These are phyloP conservation scores for Fomitopsis schrenkii DNA, from an alignment of 1,284 basidiomycete genomes.

Conservation along the genomic window DNA sequence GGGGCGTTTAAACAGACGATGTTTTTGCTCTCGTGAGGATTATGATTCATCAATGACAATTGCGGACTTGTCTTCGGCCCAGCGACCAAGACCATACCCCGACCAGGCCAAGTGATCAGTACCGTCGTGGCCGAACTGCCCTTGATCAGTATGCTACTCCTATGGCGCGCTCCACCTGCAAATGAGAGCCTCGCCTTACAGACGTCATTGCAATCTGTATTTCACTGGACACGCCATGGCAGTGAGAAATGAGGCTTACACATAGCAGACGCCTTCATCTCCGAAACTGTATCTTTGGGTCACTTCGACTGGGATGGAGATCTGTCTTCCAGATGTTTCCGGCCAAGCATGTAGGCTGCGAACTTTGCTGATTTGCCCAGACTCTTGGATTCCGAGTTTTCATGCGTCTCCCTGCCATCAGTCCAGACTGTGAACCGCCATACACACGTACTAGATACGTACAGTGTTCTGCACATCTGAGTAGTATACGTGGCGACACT, in stretches of 20 bases:
- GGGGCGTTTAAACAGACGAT: neutral
- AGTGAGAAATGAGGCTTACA: neutral
- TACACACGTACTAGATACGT: neutral
- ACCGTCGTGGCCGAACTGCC: neutral
- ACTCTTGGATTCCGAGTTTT: neutral
- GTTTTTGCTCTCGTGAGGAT: neutral
- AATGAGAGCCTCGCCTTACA: neutral
- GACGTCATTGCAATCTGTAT: neutral
- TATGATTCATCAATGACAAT: neutral
- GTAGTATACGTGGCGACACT: no score
- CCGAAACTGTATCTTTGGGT: neutral
- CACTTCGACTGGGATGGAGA: neutral
- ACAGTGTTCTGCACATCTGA: no score
- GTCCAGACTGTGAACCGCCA: no score
- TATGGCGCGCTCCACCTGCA: neutral
- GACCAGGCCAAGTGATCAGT: neutral
- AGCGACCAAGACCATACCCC: neutral
- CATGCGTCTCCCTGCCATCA: no score
- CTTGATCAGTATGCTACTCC: neutral
- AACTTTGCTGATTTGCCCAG: neutral
- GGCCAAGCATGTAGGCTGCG: neutral
- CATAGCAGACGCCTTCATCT: neutral
- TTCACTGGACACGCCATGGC: neutral
- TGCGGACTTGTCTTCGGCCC: neutral
- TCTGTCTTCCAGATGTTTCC: neutral